These are phyloP conservation scores for Sporothrix curviconia DNA, from an alignment of 2,329 filamentous ascomycete genomes.

Conservation along the genomic window DNA sequence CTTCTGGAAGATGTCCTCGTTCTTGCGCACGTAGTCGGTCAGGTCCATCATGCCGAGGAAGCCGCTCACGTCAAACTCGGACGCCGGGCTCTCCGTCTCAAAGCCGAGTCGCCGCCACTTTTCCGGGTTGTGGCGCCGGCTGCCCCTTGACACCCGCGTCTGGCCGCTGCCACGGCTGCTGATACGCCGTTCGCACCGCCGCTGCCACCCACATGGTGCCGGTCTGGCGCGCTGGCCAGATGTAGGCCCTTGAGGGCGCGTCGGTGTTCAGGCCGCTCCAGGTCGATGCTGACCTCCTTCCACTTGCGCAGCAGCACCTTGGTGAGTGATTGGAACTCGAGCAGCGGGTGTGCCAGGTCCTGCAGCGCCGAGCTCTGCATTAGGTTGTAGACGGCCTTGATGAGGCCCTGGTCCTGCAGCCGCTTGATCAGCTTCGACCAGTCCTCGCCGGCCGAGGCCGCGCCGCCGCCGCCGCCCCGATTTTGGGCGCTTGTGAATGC, in stretches of 20 bases:
- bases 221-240: conserved; percentile 66
- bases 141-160: too few species aligned
- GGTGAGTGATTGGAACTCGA: conserved; percentile 89
- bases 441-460: conserved; percentile 49
- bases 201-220: conserved; percentile 29
- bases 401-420: conserved; percentile 85
- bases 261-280: conserved; percentile 83
- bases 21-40: conserved; percentile 84
- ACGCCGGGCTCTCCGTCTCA: conserved; percentile 76
- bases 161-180: too few species aligned
- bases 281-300: conserved; percentile 75
- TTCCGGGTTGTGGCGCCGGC: conserved; percentile 70
- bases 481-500: too few species aligned
- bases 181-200: conserved; percentile 23
- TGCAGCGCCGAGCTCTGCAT: conserved; percentile 93
- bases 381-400: conserved; percentile 82
- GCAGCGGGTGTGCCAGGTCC: conserved; percentile 78
- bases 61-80: conserved; percentile 78
- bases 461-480: background rate
- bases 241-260: conserved; percentile 81
- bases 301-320: conserved; percentile 84
- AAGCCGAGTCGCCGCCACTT: conserved; percentile 94
- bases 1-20: conserved; percentile 90
- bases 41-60: conserved; percentile 97
- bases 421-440: conserved; percentile 95